Evolutionary conservation across 257 asterid genomes (phyloP).

Genomic region (Solanum ossicruentum): DNA sequence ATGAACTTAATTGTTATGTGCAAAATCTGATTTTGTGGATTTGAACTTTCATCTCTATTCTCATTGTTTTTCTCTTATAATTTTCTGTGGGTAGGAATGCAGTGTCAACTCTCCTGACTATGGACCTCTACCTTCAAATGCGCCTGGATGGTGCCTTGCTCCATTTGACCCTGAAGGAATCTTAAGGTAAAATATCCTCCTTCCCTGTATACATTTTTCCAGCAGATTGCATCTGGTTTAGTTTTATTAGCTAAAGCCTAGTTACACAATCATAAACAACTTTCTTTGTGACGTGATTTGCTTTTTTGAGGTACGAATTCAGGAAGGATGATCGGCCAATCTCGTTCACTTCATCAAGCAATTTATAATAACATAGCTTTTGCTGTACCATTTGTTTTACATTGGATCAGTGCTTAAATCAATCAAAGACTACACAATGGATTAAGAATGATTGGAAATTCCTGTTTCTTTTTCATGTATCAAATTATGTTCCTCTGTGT

Average conservation of each 20-base stretch:
- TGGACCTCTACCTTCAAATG: slow-evolving; percentile 68
- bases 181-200: slow-evolving; percentile 39
- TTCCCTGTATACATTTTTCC: not conserved
- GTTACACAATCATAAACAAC: not conserved
- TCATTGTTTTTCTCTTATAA: not conserved
- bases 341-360: not conserved
- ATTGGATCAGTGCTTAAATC: not conserved
- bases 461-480: not conserved
- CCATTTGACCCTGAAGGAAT: slow-evolving; percentile 95
- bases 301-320: not conserved
- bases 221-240: not conserved
- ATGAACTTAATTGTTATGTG: not conserved
- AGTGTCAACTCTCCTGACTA: slow-evolving; percentile 83
- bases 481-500: not conserved
- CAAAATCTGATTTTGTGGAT: not conserved
- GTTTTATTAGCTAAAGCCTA: not conserved
- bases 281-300: not conserved
- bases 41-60: not conserved
- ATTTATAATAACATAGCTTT: not conserved
- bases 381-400: not conserved
- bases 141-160: slow-evolving; percentile 90
- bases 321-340: not conserved
- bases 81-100: slow-evolving; percentile 45
- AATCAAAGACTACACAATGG: not conserved
- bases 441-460: not conserved